Evolutionary conservation across 176 grass and related monocot genomes (phyloP).

Genomic region (Urochloa ruziziensis): DNA sequence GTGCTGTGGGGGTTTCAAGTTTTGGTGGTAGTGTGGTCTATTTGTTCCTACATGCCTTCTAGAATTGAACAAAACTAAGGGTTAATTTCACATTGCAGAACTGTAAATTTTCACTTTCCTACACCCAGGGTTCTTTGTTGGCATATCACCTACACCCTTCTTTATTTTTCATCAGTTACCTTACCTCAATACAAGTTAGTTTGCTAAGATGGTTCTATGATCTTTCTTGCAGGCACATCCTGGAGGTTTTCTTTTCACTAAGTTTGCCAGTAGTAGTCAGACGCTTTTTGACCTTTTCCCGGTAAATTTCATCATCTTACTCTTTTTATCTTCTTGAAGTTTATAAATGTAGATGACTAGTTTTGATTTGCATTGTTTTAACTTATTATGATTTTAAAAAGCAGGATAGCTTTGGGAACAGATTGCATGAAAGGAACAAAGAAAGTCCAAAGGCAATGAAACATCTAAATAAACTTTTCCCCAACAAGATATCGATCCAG

Average conservation of each 20-base stretch:
- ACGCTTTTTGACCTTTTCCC: slow-evolving; percentile 97
- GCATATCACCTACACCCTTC: background rate
- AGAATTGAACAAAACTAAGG: background rate
- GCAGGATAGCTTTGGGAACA: slow-evolving; percentile 93
- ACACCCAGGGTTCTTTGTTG: background rate
- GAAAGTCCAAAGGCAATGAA: slow-evolving; percentile 96
- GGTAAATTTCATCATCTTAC: slow-evolving; percentile 42
- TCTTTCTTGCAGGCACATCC: slow-evolving; percentile 76
- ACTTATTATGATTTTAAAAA: slow-evolving; percentile 6
- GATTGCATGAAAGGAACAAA: slow-evolving; percentile 91
- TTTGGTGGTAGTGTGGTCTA: slow-evolving; percentile 6
- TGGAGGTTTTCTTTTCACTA: slow-evolving; percentile 97
- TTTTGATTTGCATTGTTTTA: slow-evolving; percentile 29
- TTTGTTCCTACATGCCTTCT: background rate
- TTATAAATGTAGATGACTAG: background rate
- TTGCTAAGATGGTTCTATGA: slow-evolving; percentile 35
- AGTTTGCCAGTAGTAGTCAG: slow-evolving; percentile 90
- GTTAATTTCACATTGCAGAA: slow-evolving; percentile 1
- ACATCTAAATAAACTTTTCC: slow-evolving; percentile 90
- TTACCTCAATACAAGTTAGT: background rate
- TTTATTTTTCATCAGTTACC: background rate
- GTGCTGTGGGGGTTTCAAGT: background rate
- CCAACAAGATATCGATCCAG: slow-evolving; percentile 95
- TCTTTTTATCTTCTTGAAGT: slow-evolving; percentile 1
- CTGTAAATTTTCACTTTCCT: background rate